A percentile compares a stretch with the other conserved stretches of the same genome.
phyloP scores from a whole-genome alignment of 2,329 filamentous ascomycete species.

The Neofusicoccum sp. region DNA sequence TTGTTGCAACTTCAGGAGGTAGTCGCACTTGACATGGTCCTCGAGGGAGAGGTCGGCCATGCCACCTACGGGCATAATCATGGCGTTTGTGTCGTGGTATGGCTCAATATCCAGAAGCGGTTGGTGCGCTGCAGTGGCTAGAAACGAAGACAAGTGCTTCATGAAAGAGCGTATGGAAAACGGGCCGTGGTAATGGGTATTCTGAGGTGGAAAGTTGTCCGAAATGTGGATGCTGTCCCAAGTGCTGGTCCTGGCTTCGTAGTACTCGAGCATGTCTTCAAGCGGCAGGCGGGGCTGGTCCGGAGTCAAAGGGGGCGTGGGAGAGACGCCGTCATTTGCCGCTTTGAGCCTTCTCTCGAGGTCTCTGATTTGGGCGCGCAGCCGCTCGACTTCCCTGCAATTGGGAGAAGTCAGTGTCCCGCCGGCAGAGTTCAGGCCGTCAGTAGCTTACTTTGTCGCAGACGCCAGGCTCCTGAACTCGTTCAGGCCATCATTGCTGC shows the following conservation, averaged over 20 bases:
- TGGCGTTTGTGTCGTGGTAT: neutral
- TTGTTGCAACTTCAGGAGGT: slow-evolving; percentile 44
- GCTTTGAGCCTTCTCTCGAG: slow-evolving; percentile 26
- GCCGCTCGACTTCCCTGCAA: slow-evolving; percentile 39
- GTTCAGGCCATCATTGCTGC: slow-evolving; percentile 32
- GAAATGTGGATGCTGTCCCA: neutral
- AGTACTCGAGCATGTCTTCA: neutral
- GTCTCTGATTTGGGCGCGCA: slow-evolving; percentile 35
- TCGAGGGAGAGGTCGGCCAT: neutral
- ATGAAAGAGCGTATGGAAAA: slow-evolving; percentile 49
- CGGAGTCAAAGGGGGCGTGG: neutral
- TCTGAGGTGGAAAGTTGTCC: neutral
- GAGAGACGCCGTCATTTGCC: neutral
- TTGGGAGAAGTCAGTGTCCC: slow-evolving; percentile 22
- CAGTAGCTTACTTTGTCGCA: slow-evolving; percentile 29
- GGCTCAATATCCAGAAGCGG: slow-evolving; percentile 20
- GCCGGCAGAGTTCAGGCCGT: neutral
- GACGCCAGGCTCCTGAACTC: slow-evolving; percentile 24
- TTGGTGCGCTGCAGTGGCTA: slow-evolving; percentile 36
- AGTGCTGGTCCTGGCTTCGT: neutral
- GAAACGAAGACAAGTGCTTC: slow-evolving; percentile 40
- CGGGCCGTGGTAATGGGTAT: slow-evolving; percentile 38
- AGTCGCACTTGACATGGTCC: slow-evolving; percentile 22
- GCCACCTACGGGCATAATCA: neutral
- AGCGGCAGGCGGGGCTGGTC: neutral